Conservation (phyloP, 2,329 filamentous ascomycete genomes). For the Ophiostoma himal-ulmi region DNA sequence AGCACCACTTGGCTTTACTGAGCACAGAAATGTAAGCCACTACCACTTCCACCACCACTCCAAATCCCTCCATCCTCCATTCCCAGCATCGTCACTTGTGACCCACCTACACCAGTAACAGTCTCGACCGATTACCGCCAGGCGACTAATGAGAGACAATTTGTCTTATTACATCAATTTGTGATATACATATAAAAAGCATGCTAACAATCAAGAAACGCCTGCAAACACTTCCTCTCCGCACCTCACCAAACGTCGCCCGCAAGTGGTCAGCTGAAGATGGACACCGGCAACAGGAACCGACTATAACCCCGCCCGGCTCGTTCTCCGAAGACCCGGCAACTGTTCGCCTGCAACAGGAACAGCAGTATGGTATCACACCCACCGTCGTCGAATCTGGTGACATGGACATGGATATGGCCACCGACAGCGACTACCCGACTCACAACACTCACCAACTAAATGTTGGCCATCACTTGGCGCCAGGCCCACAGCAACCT, state of each 20-base stretch:
- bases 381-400: slow-evolving; percentile 25
- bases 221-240: slow-evolving; percentile 47
- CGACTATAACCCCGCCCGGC: slow-evolving; percentile 38
- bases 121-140: not conserved
- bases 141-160: not conserved
- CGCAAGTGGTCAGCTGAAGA: slow-evolving; percentile 33
- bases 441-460: not conserved
- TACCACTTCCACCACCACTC: not conserved
- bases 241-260: slow-evolving; percentile 39
- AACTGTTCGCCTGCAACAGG: slow-evolving; percentile 15
- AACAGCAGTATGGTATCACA: slow-evolving; percentile 26
- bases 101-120: not conserved
- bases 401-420: slow-evolving; percentile 49
- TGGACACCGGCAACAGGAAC: slow-evolving; percentile 31
- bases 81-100: slow-evolving; percentile 5
- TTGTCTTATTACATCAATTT: not conserved
- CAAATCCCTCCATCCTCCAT: not conserved
- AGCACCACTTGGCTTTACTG: slow-evolving; percentile 40
- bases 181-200: not conserved
- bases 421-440: slow-evolving; percentile 35
- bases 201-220: slow-evolving; percentile 43
- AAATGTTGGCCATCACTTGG: slow-evolving; percentile 27
- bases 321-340: slow-evolving; percentile 36
- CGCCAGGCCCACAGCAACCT: slow-evolving; percentile 32
- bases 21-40: slow-evolving; percentile 45